Conservation (phyloP, 1,284 basidiomycete genomes). For the Trichosporon inkin region DNA sequence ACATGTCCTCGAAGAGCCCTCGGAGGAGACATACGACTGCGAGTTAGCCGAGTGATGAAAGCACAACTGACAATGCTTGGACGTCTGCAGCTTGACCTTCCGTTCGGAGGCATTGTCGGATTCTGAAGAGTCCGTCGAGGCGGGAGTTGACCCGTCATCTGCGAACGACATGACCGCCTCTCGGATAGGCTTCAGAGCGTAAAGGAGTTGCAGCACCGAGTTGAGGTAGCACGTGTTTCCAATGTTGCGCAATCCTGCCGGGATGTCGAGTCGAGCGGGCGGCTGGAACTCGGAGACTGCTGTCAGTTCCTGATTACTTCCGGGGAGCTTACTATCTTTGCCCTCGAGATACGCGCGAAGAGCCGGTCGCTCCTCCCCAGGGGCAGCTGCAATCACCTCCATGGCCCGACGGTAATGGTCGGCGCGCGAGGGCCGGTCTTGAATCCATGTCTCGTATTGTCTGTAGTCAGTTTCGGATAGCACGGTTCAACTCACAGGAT, state of each 20-base stretch:
- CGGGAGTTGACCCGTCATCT: neutral
- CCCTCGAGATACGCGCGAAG: slow-evolving; percentile 34
- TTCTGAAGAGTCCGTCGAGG: neutral
- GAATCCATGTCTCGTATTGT: slow-evolving; percentile 40
- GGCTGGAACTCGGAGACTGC: slow-evolving; percentile 25
- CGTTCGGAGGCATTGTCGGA: slow-evolving; percentile 14
- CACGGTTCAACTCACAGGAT: slow-evolving; percentile 31
- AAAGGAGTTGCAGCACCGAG: slow-evolving; percentile 44
- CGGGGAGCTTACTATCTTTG: slow-evolving; percentile 18
- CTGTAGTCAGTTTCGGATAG: slow-evolving; percentile 17
- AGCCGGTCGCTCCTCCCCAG: slow-evolving; percentile 37
- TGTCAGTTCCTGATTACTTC: neutral
- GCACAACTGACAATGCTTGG: slow-evolving; percentile 36
- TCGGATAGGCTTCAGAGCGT: slow-evolving; percentile 46
- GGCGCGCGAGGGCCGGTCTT: slow-evolving; percentile 21
- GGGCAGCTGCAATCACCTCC: slow-evolving; percentile 40
- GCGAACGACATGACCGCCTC: slow-evolving; percentile 42
- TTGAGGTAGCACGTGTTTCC: slow-evolving; percentile 51
- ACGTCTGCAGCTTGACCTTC: slow-evolving; percentile 21
- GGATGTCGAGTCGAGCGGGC: slow-evolving; percentile 39
- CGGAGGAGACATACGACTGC: slow-evolving; percentile 42
- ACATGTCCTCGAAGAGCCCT: slow-evolving; percentile 42
- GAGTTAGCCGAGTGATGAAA: slow-evolving; percentile 1
- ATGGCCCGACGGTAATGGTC: slow-evolving; percentile 44
- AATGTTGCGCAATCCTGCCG: slow-evolving; percentile 49